Percentiles rank a stretch among this genome's conserved stretches.
These are phyloP conservation scores for Candolleomyces aberdarensis DNA, from an alignment of 768 basidiomycete genomes.

Conservation along the genomic window DNA sequence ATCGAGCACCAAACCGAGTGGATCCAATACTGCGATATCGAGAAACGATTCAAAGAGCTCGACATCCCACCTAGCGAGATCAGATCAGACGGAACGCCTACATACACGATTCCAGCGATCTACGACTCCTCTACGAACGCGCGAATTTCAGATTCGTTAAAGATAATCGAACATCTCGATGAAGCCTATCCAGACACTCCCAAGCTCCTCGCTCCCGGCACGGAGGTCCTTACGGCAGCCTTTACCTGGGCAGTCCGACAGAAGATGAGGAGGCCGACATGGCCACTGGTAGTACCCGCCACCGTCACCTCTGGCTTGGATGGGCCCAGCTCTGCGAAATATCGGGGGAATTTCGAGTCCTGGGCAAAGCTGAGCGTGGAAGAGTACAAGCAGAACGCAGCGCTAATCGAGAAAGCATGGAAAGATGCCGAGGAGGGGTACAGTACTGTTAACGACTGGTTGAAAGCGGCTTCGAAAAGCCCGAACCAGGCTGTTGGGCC, in stretches of 20 bases:
- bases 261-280: neutral
- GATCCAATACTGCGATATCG: conserved; percentile 43
- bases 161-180: conserved; percentile 43
- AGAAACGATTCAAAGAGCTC: conserved; percentile 19
- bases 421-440: neutral
- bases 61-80: conserved; percentile 25
- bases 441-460: neutral
- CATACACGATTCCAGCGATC: conserved; percentile 42
- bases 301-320: neutral
- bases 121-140: conserved; percentile 35
- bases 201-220: conserved; percentile 27
- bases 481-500: neutral
- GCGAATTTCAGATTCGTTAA: conserved; percentile 31
- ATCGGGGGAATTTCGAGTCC: neutral
- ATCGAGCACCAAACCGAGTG: conserved; percentile 37
- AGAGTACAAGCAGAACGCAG: neutral
- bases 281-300: neutral
- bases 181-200: conserved; percentile 35
- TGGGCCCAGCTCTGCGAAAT: neutral
- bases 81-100: conserved; percentile 21
- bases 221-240: conserved; percentile 27
- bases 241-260: conserved; percentile 13
- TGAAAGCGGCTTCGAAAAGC: neutral
- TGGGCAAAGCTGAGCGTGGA: neutral
- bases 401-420: neutral